Evolutionary conservation across 345 rosid genomes (phyloP), one percentile per base, ranked within the genome.

Genomic region (Bruguiera gymnorhiza): DNA sequence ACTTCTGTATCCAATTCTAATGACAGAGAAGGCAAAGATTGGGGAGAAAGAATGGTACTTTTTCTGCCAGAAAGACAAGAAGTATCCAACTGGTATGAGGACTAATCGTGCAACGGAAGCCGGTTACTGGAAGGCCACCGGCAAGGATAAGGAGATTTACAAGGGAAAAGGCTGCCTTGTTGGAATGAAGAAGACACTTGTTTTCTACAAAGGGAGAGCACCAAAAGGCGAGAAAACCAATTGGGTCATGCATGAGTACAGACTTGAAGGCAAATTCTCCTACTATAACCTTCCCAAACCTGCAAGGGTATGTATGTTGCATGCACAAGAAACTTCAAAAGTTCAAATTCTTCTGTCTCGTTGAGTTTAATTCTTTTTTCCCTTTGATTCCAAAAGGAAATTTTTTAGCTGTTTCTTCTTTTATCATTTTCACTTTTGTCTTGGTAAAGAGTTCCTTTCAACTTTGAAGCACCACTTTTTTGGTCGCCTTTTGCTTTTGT

Each of bases 181-280:
- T 62, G 99, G 99, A 61, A 95, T 95, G 99, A 95, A 95, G 87
- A 95, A 95, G 84, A 95, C 99, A 3, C 98, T 95, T 72, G 99
- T 95, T 27, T 95, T 95, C 76, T 95, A 95, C 82, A 79, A 4
- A 77, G 99, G 99, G 11, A 83, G 99, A 84, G 99, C 99, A 50
- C 99, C 99, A 0, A 95, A 84, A 81, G 99, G 99, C 52, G 99
- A 90, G 83, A 95, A 95, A 73, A 82, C 89, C 27, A 92, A 86
- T 56, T 95, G 99, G 99, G 92, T 95, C 30, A 92, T 92, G 96
- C 99, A 95, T 83, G 99, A 95, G 62, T 95, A 72, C 57, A 86
- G 99, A 50, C 88, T 95, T 24, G 97, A 95, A 68, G 99, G 97
- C 76, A 84, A 85, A 77, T 83, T 86, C 82, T 83, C 94, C 10